These are phyloP conservation scores for Picochlorum sp. DNA, from an alignment of 139 green algal species.

Conservation along the genomic window DNA sequence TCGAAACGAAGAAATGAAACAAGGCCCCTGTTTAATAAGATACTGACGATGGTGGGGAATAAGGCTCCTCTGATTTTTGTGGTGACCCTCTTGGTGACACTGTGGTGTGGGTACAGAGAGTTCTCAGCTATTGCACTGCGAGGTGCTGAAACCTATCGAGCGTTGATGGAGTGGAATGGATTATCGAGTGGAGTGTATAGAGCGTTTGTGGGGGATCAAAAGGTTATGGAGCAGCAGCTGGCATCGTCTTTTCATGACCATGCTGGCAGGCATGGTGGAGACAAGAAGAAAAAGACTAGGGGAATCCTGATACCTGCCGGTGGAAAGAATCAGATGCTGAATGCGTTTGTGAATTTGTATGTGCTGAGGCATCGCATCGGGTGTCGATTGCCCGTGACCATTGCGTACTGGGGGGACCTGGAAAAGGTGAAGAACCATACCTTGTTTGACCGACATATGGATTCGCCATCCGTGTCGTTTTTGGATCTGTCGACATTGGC, in stretches of 20 bases:
- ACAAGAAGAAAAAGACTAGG: not conserved
- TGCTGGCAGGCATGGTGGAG: not conserved
- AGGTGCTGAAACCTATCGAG: not conserved
- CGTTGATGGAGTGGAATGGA: not conserved
- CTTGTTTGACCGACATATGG: not conserved
- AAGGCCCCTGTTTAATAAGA: no score
- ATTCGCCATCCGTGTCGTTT: conserved; percentile 9
- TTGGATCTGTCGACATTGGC: conserved; percentile 1
- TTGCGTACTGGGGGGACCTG: conserved; percentile 18
- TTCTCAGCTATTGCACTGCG: conserved; percentile 1
- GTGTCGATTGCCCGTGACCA: conserved; percentile 14
- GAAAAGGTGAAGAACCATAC: no score
- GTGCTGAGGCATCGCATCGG: conserved; percentile 13
- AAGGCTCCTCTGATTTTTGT: not conserved
- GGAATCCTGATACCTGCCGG: conserved; percentile 20
- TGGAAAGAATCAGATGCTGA: conserved; percentile 2
- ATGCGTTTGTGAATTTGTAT: conserved; percentile 16
- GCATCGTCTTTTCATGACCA: not conserved
- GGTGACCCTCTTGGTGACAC: not conserved
- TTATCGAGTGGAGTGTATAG: conserved; percentile 2
- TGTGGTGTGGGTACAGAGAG: not conserved
- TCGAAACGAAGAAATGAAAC: no score
- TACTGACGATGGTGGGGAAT: not conserved
- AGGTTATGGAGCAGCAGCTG: conserved; percentile 4
- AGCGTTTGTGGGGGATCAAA: conserved; percentile 7